Conservation (phyloP, 2,329 filamentous ascomycete species). For the Neonectria ditissima region DNA sequence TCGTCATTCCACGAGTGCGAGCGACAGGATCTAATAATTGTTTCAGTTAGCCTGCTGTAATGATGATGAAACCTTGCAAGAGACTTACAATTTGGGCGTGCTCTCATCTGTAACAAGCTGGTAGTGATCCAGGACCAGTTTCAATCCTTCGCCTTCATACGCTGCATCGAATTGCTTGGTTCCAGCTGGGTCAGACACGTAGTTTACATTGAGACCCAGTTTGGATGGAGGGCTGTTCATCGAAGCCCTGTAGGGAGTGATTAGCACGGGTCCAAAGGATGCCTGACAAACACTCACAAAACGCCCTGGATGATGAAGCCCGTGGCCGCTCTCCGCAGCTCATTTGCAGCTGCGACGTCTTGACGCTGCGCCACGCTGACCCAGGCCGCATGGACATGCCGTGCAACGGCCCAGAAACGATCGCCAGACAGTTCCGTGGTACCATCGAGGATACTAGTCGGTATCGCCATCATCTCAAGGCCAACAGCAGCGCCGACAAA, state of each 20-base stretch:
- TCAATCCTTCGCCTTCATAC: background rate
- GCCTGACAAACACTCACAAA: background rate
- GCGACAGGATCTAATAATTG: constrained; percentile 5
- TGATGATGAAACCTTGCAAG: background rate
- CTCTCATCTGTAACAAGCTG: constrained; percentile 24
- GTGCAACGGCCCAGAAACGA: constrained; percentile 17
- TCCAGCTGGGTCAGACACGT: constrained; percentile 16
- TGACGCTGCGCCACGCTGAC: constrained; percentile 10
- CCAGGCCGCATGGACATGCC: constrained; percentile 17
- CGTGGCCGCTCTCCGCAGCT: constrained; percentile 15
- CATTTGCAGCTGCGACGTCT: constrained; percentile 18
- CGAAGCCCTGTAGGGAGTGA: background rate
- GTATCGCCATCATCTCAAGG: constrained; percentile 20
- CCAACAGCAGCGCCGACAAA: constrained; percentile 20
- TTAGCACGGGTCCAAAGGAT: background rate
- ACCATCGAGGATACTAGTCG: constrained; percentile 2
- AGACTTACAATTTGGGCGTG: constrained; percentile 14
- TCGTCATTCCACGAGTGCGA: constrained; percentile 22
- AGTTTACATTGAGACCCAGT: constrained; percentile 9
- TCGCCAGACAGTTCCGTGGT: background rate
- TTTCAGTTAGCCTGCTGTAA: background rate
- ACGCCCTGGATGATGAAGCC: constrained; percentile 16
- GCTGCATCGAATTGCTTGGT: constrained; percentile 17
- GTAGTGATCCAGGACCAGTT: constrained; percentile 2
- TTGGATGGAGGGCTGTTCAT: constrained; percentile 12